A percentile compares a stretch with the other conserved stretches of the same genome.
Evolutionary conservation across 1,284 basidiomycete genomes (phyloP).

Genomic region (Ustilago trichophora): DNA sequence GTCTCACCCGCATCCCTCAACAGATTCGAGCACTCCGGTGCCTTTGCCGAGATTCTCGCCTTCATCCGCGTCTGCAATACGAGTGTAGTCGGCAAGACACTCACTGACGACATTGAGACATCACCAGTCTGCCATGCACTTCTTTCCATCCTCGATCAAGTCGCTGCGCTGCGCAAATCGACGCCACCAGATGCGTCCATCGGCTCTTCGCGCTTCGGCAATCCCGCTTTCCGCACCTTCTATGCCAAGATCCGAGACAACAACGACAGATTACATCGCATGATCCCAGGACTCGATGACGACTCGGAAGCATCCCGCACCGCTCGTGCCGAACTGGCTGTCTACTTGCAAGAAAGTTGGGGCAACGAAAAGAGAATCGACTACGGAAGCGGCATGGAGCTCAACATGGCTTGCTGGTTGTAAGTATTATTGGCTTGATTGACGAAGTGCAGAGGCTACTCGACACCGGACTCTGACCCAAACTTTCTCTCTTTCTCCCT

Average conservation of each 20-base stretch:
- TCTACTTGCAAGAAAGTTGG: conserved; percentile 88
- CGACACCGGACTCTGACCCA: too few species aligned
- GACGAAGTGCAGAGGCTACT: too few species aligned
- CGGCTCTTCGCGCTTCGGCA: conserved; percentile 90
- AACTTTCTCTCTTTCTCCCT: neutral
- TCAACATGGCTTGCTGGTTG: conserved; percentile 98
- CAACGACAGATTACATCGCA: conserved; percentile 56
- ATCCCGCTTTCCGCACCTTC: conserved; percentile 92
- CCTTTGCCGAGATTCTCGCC: conserved; percentile 76
- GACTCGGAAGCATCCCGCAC: conserved; percentile 26
- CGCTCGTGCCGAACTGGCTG: conserved; percentile 67
- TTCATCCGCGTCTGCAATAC: conserved; percentile 83
- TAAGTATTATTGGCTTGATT: conserved; percentile 72
- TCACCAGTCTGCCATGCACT: conserved; percentile 56
- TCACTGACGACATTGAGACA: conserved; percentile 69
- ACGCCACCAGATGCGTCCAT: conserved; percentile 86
- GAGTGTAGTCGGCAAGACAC: conserved; percentile 78
- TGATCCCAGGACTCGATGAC: conserved; percentile 64
- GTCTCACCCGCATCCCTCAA: conserved; percentile 80
- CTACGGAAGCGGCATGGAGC: conserved; percentile 98
- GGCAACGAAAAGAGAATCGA: conserved; percentile 91
- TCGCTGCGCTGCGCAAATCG: conserved; percentile 69
- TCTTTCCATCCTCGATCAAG: conserved; percentile 39
- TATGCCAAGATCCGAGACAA: conserved; percentile 83
- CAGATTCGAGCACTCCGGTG: conserved; percentile 80